These are phyloP conservation scores for Calonectria honghensis DNA, from an alignment of 2,329 filamentous ascomycete species.

Conservation along the genomic window DNA sequence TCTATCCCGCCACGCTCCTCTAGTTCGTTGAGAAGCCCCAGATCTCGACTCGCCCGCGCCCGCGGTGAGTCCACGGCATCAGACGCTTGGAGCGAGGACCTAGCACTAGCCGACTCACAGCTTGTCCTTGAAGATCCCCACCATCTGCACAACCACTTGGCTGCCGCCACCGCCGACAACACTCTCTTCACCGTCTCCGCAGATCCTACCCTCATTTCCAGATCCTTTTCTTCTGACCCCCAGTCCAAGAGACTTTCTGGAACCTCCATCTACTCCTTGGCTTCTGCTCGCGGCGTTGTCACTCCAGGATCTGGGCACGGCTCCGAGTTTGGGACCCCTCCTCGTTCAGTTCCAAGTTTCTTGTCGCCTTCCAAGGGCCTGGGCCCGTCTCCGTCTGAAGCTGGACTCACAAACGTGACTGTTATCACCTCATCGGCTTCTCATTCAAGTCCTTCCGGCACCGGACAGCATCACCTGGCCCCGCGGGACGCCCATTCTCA, in stretches of 20 bases:
- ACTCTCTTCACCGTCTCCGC: conserved; percentile 62
- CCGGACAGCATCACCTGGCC: conserved; percentile 67
- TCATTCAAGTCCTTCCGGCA: conserved; percentile 64
- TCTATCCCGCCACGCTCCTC: conserved; percentile 74
- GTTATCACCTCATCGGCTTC: conserved; percentile 71
- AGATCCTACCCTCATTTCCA: conserved; percentile 68
- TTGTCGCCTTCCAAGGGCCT: conserved; percentile 67
- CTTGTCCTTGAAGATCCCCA: conserved; percentile 68
- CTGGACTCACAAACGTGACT: conserved; percentile 70
- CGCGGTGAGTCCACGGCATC: conserved; percentile 66
- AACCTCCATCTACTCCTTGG: conserved; percentile 83
- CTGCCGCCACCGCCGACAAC: conserved; percentile 53
- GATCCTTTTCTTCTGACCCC: conserved; percentile 69
- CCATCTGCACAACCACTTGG: conserved; percentile 66
- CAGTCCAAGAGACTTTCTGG: conserved; percentile 81
- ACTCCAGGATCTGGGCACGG: conserved; percentile 71
- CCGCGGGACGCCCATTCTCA: conserved; percentile 64
- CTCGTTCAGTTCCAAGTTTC: conserved; percentile 67
- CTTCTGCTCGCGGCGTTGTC: conserved; percentile 73
- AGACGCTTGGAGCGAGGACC: conserved; percentile 64
- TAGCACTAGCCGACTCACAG: conserved; percentile 61
- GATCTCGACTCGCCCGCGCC: conserved; percentile 63
- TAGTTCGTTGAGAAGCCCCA: conserved; percentile 64
- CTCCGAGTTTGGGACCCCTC: conserved; percentile 67
- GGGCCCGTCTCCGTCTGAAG: conserved; percentile 68